Base-by-base conservation (phyloP, 371 early-diverging fungal genomes). In the Capniomyces stellatus region DNA sequence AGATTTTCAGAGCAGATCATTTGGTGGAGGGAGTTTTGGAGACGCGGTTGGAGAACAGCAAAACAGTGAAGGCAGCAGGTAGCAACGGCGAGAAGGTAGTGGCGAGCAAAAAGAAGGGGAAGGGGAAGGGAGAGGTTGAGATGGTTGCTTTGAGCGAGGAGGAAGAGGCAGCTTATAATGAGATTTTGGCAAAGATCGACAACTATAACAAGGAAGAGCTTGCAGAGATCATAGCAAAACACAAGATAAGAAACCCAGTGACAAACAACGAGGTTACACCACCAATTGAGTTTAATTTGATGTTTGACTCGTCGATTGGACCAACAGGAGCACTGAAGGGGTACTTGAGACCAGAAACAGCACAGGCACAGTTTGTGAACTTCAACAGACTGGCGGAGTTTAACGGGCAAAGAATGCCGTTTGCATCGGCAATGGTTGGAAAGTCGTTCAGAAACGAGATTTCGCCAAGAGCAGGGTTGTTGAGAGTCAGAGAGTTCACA, bases 391-490 rank as follows among this genome's bases (percentile, higher is more conserved):
- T 99, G 40, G 79, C 93, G 42, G 99, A 99, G 66, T 90, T 85
- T 74, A 99, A 98, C 77, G 90, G 90, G 65, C 91, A 90, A 53
- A 86, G 85, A 64, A 86, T 99, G 87, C 99, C 99, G 24, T 99
- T 99, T 74, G 99, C 97, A 27, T 95, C 97, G 51, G 95, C 97
- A 48, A 85, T 87, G 59, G 90, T 99, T 42, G 99, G 99, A 62
- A 92, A 92, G 58, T 88, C 93, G 29, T 99, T 99, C 84, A 81
- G 99, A 64, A 99, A 99, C 70, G 99, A 99, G 70, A 99, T 99
- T 57, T 89, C 94, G 47, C 99, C 99, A 48, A 83, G 99, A 46
- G 80, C 87, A 50, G 99, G 99, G 58, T 78, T 99, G 22, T 75
- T 99, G 56, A 85, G 99, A 60, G 98, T 98, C 46, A 83, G 97